These are phyloP conservation scores for Crataegus laevigata DNA, from an alignment of 306 rosid genomes.

Conservation along the genomic window DNA sequence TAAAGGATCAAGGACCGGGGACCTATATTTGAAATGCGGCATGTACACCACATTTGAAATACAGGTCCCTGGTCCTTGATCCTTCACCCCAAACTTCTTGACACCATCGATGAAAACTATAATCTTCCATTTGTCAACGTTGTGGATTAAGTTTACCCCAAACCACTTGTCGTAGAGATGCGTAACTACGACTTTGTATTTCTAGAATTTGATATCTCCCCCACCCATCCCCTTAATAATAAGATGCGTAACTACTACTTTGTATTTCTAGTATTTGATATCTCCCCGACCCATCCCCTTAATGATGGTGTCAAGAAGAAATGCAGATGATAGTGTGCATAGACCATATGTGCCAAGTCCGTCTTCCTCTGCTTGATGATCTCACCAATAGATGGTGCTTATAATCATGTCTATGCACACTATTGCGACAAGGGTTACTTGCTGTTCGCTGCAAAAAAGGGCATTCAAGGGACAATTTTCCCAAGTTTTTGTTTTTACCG, in stretches of 20 bases:
- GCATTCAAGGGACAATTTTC: no score
- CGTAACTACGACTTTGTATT: slow-evolving; percentile 2
- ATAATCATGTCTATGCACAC: no score
- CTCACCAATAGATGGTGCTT: no score
- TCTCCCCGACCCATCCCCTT: slow-evolving; percentile 14
- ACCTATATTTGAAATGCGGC: no score
- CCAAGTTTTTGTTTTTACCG: no score
- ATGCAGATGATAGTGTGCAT: no score
- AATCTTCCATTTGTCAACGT: slow-evolving; percentile 18
- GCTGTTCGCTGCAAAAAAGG: no score
- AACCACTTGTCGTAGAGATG: slow-evolving; percentile 28
- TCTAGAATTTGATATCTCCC: slow-evolving; percentile 15
- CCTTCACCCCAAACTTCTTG: slow-evolving; percentile 15
- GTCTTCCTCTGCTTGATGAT: no score
- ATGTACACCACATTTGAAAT: slow-evolving; percentile 29
- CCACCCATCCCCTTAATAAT: slow-evolving; percentile 4
- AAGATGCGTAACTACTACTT: slow-evolving; percentile 7
- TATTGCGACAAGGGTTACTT: no score
- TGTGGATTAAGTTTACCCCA: slow-evolving; percentile 24
- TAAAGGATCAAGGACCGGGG: no score
- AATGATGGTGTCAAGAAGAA: no score
- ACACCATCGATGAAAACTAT: slow-evolving; percentile 21
- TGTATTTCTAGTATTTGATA: slow-evolving; percentile 9
- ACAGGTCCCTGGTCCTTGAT: slow-evolving; percentile 20
- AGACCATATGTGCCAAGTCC: no score